Evolutionary conservation across 192 early-diverging fungal species (phyloP), one percentile per base, ranked within the genome.

Genomic region (Linnemannia zychae): DNA sequence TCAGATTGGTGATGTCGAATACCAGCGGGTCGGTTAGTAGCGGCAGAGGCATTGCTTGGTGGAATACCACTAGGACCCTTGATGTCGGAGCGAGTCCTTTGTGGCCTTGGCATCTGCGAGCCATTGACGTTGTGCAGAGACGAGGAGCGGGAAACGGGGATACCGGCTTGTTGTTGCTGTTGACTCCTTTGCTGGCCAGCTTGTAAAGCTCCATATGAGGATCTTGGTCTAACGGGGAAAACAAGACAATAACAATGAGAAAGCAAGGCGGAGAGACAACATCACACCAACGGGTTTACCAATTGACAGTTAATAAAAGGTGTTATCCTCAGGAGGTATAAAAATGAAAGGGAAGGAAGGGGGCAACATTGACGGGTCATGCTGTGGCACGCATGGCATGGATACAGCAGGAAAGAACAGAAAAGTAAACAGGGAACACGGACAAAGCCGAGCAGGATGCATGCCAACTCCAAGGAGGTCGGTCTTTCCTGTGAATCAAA

Each of bases 51-150:
- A 9, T 69, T 50, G 12, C 16, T 36, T 20, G 77, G 7, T 17
- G 70, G 31, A 28, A 28, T 70, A 34, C 31, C 48, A 47, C 24
- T 16, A 17, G n/a, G 16, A 38, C 68, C 70, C 44, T 46, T 79
- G 34, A 22, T 33, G 22, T 71, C 77, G 4, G 83, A 71, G 53
- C 70, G 18, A 37, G 67, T 69, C 12, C 60, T 72, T 31, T 79
- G 83, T 38, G 74, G 83, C 53, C 47, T 79, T 70, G 76, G 83
- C 65, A 85, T 72, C 33, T 66, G 80, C 47, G 73, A 44, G 34
- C 53, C 74, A 48, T 33, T 3, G 70, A 33, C 28, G 31, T 46
- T 74, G 20, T 69, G 77, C 13, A 79, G 40, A 22, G 83, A 85
- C 3, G 76, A 74, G 31, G 83, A 79, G 16, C 83, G 83, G 31